A percentile compares a stretch with the other conserved stretches of the same genome.
Evolutionary conservation across 345 rosid species (phyloP).

Genomic region (Pelargonium nanum): DNA sequence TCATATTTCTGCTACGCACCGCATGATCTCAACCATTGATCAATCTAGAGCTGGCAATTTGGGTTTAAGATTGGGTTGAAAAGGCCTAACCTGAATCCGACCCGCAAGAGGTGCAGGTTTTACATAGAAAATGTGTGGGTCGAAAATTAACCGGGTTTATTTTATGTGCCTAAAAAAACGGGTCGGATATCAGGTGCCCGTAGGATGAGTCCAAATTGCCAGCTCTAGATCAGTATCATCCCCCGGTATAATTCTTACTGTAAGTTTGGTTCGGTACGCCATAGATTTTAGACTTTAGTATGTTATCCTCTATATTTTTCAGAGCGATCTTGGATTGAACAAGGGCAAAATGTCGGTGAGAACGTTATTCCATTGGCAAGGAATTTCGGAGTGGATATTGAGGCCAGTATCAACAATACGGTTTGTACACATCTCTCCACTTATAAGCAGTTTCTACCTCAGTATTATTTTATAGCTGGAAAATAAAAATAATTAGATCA

Average conservation of each 20-base stretch:
- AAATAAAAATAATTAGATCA: no score
- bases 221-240: background rate
- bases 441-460: background rate
- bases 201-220: no score
- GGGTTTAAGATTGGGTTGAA: no score
- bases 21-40: background rate
- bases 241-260: background rate
- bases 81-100: no score
- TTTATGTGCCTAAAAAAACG: no score
- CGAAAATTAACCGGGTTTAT: no score
- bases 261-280: background rate
- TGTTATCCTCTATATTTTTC: conserved; percentile 3
- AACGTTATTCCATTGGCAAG: conserved; percentile 84
- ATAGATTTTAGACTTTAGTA: background rate
- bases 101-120: no score
- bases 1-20: background rate
- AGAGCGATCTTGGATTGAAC: conserved; percentile 87
- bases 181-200: no score
- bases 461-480: no score
- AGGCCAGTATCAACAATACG: conserved; percentile 34
- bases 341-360: conserved; percentile 81
- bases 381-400: conserved; percentile 67
- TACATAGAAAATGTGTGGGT: no score
- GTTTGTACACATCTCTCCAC: conserved; percentile 24
- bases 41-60: no score